Conservation (phyloP, 2,329 filamentous ascomycete genomes). For the Cercospora beticola region DNA sequence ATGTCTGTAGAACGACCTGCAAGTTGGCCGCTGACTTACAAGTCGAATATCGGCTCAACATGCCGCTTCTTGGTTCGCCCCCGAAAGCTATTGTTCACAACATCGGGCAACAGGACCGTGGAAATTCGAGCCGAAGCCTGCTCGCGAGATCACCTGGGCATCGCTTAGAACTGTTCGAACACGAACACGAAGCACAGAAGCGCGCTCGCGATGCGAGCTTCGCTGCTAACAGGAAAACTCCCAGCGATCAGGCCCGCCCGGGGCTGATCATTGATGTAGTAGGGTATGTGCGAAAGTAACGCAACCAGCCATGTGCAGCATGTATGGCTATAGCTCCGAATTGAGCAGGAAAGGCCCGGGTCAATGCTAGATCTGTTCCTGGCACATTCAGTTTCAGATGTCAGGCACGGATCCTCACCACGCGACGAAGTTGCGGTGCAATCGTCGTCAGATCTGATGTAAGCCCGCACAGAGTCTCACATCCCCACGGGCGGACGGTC, state of each 20-base stretch:
- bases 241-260: not conserved
- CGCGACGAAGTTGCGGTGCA: not conserved
- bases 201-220: not conserved
- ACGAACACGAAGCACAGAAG: not conserved
- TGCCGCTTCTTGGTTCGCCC: not conserved
- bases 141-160: not conserved
- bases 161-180: not conserved
- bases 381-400: slow-evolving; percentile 5
- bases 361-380: not conserved
- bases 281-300: not conserved
- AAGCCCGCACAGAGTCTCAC: not conserved
- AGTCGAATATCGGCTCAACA: not conserved
- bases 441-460: not conserved
- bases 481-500: not conserved
- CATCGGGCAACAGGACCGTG: not conserved
- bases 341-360: not conserved
- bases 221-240: not conserved
- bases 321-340: not conserved
- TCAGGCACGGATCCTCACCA: slow-evolving; percentile 8
- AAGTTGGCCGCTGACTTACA: not conserved
- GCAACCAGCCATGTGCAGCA: too few species aligned
- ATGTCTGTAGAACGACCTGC: not conserved
- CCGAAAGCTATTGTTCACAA: not conserved
- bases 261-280: not conserved
- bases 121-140: not conserved